These are phyloP conservation scores for Populus trichocarpa DNA, from an alignment of 441 rosid species.

Conservation along the genomic window DNA sequence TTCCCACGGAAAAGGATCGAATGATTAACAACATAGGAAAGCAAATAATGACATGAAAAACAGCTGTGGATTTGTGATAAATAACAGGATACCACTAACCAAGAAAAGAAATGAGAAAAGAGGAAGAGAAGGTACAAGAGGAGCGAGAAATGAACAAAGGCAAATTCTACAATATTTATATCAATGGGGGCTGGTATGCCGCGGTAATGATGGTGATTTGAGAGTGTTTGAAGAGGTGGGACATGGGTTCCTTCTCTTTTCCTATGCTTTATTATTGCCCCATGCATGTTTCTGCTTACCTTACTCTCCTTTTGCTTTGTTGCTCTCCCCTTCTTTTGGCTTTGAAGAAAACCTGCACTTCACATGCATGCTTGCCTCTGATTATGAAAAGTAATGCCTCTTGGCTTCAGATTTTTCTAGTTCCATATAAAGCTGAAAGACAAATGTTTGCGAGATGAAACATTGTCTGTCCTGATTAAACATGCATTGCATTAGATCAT, in stretches of 20 bases:
- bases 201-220: slow-evolving; percentile 26
- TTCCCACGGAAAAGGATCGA: slow-evolving; percentile 13
- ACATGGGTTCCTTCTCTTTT: background rate
- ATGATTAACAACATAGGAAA: slow-evolving; percentile 7
- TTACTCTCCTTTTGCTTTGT: slow-evolving; percentile 10
- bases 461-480: too few species aligned
- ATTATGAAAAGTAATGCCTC: too few species aligned
- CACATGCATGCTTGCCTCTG: too few species aligned
- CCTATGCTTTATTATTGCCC: slow-evolving; percentile 17
- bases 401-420: too few species aligned
- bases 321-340: background rate
- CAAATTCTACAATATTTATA: background rate
- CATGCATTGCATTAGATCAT: too few species aligned
- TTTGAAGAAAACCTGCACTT: slow-evolving; percentile 1
- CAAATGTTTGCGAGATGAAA: too few species aligned
- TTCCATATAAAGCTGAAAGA: too few species aligned
- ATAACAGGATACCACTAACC: background rate
- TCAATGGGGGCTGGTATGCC: background rate
- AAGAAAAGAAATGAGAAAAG: background rate
- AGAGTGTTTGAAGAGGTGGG: slow-evolving; percentile 23
- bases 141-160: background rate
- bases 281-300: background rate
- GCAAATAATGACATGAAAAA: slow-evolving; percentile 6
- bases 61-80: slow-evolving; percentile 14
- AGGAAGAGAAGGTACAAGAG: background rate